Percentiles rank a stretch among this genome's conserved stretches.
phyloP scores from a whole-genome alignment of 148 eudicot species.

The Selenicereus undatus region DNA sequence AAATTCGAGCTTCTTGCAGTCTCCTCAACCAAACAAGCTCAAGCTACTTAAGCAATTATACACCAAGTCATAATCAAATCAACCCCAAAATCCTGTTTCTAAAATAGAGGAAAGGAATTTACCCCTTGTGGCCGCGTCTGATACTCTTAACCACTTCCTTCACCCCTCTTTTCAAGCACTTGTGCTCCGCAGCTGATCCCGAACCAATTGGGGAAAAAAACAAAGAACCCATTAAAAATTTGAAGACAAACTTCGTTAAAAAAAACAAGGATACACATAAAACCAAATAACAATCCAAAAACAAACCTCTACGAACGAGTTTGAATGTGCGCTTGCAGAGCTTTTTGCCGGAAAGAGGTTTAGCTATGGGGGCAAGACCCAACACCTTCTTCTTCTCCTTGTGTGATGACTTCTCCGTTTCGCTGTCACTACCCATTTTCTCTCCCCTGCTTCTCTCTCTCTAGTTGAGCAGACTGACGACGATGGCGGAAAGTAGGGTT shows the following conservation, averaged over 20 bases:
- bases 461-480: not conserved
- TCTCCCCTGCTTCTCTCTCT: conserved; percentile 31
- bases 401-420: conserved; percentile 50
- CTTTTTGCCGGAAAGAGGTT: conserved; percentile 94
- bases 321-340: conserved; percentile 79
- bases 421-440: conserved; percentile 40
- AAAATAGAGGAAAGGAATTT: conserved; percentile 2
- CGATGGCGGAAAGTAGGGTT: conserved; percentile 23
- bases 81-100: not conserved
- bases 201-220: not conserved
- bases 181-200: conserved; percentile 72
- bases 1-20: too few relatives aligned
- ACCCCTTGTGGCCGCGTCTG: conserved; percentile 93
- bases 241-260: not conserved
- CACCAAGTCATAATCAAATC: too few relatives aligned
- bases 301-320: conserved; percentile 73
- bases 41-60: too few relatives aligned
- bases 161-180: conserved; percentile 94
- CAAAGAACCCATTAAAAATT: not conserved
- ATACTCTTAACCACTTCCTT: conserved; percentile 97
- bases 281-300: not conserved
- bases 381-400: conserved; percentile 64
- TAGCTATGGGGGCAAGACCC: conserved; percentile 78
- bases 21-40: too few relatives aligned
- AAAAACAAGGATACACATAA: not conserved